Conservation (phyloP, 2,329 filamentous ascomycete species). For the Cladobotryum mycophilum region DNA sequence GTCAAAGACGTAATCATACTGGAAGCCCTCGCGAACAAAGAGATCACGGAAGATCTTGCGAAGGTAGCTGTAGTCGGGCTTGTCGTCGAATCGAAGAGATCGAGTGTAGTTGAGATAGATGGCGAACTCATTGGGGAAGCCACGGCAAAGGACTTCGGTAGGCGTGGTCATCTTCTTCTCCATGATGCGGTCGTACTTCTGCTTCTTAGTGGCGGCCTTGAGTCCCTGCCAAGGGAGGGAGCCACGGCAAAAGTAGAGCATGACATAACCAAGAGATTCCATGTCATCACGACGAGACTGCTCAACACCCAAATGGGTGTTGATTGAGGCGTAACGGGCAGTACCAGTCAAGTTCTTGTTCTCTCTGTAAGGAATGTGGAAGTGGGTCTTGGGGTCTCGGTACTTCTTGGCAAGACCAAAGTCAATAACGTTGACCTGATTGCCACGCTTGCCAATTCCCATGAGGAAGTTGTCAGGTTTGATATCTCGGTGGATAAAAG, state of each 20-base stretch:
- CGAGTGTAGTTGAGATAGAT: slow-evolving; percentile 99
- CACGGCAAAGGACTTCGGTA: slow-evolving; percentile 96
- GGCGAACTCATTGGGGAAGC: slow-evolving; percentile 98
- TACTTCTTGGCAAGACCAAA: slow-evolving; percentile 99
- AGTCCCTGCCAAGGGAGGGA: slow-evolving; percentile 98
- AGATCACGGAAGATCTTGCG: slow-evolving; percentile 99
- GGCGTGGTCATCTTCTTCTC: slow-evolving; percentile 99
- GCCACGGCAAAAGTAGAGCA: slow-evolving; percentile 99
- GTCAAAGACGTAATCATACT: slow-evolving; percentile 99
- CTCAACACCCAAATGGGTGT: slow-evolving; percentile 96
- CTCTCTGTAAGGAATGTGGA: slow-evolving; percentile 99
- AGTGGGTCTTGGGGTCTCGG: slow-evolving; percentile 98
- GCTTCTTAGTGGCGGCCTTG: slow-evolving; percentile 98
- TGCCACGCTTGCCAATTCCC: slow-evolving; percentile 98
- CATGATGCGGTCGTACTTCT: slow-evolving; percentile 99
- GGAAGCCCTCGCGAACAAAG: slow-evolving; percentile 97
- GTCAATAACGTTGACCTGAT: slow-evolving; percentile 99
- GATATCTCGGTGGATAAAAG: slow-evolving; percentile 99
- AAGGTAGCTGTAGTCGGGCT: slow-evolving; percentile 99
- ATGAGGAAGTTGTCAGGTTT: slow-evolving; percentile 99
- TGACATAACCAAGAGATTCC: slow-evolving; percentile 98
- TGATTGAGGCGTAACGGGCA: slow-evolving; percentile 96
- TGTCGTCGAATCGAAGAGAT: slow-evolving; percentile 97
- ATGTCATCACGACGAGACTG: slow-evolving; percentile 99
- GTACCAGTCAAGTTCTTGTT: slow-evolving; percentile 99